Conservation (phyloP, 2,329 filamentous ascomycete genomes). For the Fusarium sp. region DNA sequence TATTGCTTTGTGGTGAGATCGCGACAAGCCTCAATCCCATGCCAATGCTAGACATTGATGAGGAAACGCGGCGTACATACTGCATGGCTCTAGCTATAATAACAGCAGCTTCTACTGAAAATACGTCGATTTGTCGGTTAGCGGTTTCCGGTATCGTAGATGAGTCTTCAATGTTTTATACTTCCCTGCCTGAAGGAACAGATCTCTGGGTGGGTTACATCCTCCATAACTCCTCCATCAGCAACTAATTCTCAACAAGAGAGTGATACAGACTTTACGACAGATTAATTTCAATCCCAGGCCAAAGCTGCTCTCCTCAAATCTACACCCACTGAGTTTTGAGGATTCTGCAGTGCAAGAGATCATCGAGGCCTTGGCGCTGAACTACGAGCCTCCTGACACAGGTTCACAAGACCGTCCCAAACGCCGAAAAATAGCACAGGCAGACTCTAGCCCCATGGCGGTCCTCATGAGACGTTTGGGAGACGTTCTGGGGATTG, state of each 20-base stretch:
- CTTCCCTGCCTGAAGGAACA: conserved; percentile 47
- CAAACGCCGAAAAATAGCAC: conserved; percentile 47
- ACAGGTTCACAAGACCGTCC: conserved; percentile 20
- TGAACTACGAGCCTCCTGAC: conserved; percentile 44
- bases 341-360: conserved; percentile 43
- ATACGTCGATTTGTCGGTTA: conserved; percentile 52
- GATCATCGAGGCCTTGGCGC: conserved; percentile 43
- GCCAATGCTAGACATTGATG: conserved; percentile 42
- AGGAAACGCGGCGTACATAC: conserved; percentile 48
- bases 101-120: conserved; percentile 48
- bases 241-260: conserved; percentile 43
- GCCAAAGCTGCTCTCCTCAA: conserved; percentile 38
- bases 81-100: conserved; percentile 54
- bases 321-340: conserved; percentile 45
- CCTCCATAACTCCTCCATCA: neutral
- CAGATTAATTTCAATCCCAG: conserved; percentile 39
- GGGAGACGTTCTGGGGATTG: conserved; percentile 46
- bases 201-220: conserved; percentile 55
- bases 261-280: conserved; percentile 44
- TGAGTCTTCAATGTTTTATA: conserved; percentile 52
- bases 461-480: conserved; percentile 36
- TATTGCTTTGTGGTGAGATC: conserved; percentile 56
- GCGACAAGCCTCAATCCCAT: conserved; percentile 48
- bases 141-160: conserved; percentile 56
- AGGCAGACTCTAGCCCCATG: conserved; percentile 31